Conservation (phyloP, 208 protist genomes). For the Novymonas esmeraldas region DNA sequence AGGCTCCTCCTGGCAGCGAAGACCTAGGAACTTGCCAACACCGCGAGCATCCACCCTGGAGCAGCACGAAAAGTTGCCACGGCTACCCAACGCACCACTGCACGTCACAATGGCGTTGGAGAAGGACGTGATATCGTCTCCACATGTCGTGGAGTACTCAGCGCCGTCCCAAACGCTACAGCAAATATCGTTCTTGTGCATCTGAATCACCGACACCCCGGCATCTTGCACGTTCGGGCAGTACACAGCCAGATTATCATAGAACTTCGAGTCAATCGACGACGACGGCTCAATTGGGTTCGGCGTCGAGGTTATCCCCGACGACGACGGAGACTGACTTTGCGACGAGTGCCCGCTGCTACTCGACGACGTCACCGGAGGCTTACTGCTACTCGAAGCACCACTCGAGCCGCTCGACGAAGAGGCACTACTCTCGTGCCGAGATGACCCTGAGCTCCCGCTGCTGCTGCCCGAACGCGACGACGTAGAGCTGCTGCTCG, state of each 20-base stretch:
- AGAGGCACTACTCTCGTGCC: too few species aligned
- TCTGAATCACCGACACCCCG: not conserved
- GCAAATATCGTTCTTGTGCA: conserved; percentile 20
- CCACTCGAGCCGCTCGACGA: not conserved
- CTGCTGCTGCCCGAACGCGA: not conserved
- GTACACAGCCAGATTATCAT: not conserved
- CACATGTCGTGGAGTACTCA: conserved; percentile 7
- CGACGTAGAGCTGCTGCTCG: not conserved
- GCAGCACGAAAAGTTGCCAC: conserved; percentile 28
- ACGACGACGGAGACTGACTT: not conserved
- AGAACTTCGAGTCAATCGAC: not conserved
- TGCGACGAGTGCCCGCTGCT: not conserved
- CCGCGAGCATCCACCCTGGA: conserved; percentile 10
- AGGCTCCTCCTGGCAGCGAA: conserved; percentile 9
- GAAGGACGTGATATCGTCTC: conserved; percentile 14
- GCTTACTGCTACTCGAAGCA: too few species aligned
- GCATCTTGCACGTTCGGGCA: conserved; percentile 16
- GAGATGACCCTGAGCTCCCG: not conserved
- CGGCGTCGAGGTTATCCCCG: not conserved
- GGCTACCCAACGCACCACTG: conserved; percentile 21
- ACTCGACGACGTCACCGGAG: too few species aligned
- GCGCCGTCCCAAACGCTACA: conserved; percentile 12
- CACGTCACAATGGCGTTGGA: conserved; percentile 22
- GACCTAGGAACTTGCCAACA: conserved; percentile 6
- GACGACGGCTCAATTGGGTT: not conserved